phyloP scores from a whole-genome alignment of 208 protist genomes.

The Strigomonas oncopelti region DNA sequence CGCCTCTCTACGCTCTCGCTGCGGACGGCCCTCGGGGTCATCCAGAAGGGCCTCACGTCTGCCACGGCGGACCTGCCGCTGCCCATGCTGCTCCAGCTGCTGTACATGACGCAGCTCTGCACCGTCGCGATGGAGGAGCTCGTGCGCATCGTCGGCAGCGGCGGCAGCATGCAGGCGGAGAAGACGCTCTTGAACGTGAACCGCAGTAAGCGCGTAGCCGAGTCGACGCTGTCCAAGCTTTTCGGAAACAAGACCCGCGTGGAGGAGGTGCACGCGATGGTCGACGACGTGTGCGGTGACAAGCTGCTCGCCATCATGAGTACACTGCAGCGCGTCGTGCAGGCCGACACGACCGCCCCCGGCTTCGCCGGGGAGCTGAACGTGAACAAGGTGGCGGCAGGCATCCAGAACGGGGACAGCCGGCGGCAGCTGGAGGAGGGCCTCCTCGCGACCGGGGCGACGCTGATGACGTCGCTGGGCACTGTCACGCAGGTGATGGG shows the following conservation, averaged over 20 bases:
- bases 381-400: too few species aligned
- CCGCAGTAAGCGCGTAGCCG: conserved; percentile 66
- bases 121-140: conserved; percentile 79
- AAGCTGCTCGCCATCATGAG: conserved; percentile 44
- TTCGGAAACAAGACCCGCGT: conserved; percentile 79
- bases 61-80: conserved; percentile 4
- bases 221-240: conserved; percentile 66
- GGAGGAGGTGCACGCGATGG: conserved; percentile 51
- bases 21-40: conserved; percentile 3
- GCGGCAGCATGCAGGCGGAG: conserved; percentile 83
- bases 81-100: conserved; percentile 20
- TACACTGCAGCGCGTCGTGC: conserved; percentile 6
- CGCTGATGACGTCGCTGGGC: conserved; percentile 47
- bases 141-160: conserved; percentile 76
- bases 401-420: background rate
- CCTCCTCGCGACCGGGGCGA: conserved; percentile 22
- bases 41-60: background rate
- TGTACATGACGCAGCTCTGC: conserved; percentile 42
- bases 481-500: conserved; percentile 73
- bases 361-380: background rate
- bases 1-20: conserved; percentile 17
- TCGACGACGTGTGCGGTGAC: conserved; percentile 41
- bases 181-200: conserved; percentile 79
- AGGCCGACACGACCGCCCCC: background rate
- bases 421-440: conserved; percentile 17